Percentiles rank a stretch among this genome's conserved stretches.
These are phyloP conservation scores for Camelina hispida DNA, from an alignment of 345 rosid genomes.

Conservation along the genomic window DNA sequence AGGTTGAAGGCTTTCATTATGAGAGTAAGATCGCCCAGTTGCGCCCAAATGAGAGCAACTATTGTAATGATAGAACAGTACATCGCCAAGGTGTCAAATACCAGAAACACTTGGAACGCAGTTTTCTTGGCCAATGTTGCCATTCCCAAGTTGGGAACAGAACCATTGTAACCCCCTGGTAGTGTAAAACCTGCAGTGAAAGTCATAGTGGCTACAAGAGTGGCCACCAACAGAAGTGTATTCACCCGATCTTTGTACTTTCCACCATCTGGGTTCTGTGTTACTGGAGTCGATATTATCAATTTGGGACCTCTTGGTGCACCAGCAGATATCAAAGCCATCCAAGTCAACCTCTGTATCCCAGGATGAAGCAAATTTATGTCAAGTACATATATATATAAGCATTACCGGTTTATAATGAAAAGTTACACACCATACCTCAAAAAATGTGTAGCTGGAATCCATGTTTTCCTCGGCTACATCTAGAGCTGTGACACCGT, in stretches of 20 bases:
- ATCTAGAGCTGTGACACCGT: constrained; percentile 33
- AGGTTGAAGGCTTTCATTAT: constrained; percentile 24
- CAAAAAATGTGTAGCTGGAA: neutral
- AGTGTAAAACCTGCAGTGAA: constrained; percentile 33
- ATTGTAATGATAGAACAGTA: constrained; percentile 8
- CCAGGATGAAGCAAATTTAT: neutral
- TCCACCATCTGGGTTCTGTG: neutral
- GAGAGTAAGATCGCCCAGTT: neutral
- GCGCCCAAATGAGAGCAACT: constrained; percentile 16
- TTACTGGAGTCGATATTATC: neutral
- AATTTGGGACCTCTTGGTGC: constrained; percentile 8
- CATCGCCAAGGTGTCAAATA: constrained; percentile 29
- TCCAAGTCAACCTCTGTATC: constrained; percentile 27
- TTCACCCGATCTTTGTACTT: constrained; percentile 26
- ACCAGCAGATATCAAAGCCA: constrained; percentile 1
- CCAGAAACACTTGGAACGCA: constrained; percentile 21
- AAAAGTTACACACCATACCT: neutral
- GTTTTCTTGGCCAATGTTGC: constrained; percentile 9
- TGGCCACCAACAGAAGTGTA: constrained; percentile 26
- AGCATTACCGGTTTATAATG: neutral
- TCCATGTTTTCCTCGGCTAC: constrained; percentile 9
- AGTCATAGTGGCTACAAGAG: constrained; percentile 39
- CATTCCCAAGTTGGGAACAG: constrained; percentile 19
- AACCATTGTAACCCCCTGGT: constrained; percentile 15
- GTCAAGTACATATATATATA: neutral